Percentiles rank a stretch among this genome's conserved stretches.
These are phyloP conservation scores for Misopates orontium DNA, from an alignment of 257 asterid species.

Conservation along the genomic window DNA sequence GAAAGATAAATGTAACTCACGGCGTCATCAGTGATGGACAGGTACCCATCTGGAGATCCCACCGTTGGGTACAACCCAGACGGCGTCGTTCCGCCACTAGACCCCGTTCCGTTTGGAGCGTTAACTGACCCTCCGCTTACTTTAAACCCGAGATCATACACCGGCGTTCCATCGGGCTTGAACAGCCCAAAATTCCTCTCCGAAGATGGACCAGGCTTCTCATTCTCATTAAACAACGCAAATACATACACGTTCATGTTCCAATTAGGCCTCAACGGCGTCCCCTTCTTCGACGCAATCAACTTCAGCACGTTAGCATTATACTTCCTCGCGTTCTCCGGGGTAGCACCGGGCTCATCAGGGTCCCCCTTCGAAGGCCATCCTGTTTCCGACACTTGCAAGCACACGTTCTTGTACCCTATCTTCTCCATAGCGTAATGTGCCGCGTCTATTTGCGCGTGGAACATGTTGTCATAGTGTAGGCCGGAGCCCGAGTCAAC, in stretches of 20 bases:
- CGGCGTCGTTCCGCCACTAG: no score
- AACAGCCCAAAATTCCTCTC: slow-evolving; percentile 70
- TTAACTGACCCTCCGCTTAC: slow-evolving; percentile 22
- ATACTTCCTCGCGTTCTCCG: slow-evolving; percentile 52
- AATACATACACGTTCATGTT: slow-evolving; percentile 47
- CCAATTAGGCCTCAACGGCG: slow-evolving; percentile 57
- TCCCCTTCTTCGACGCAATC: slow-evolving; percentile 47
- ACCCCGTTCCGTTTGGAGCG: no score
- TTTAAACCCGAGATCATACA: slow-evolving; percentile 55
- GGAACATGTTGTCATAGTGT: slow-evolving; percentile 51
- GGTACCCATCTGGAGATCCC: no score
- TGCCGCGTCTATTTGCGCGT: slow-evolving; percentile 68
- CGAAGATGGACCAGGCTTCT: slow-evolving; percentile 50
- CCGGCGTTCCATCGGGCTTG: slow-evolving; percentile 50
- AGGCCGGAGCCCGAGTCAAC: slow-evolving; percentile 47
- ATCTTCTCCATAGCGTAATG: slow-evolving; percentile 44
- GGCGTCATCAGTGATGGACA: no score
- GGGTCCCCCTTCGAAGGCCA: slow-evolving; percentile 70
- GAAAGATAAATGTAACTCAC: no score
- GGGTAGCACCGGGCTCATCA: slow-evolving; percentile 50
- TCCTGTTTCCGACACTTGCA: slow-evolving; percentile 65
- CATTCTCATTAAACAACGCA: slow-evolving; percentile 60
- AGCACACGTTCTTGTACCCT: slow-evolving; percentile 43
- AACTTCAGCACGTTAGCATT: slow-evolving; percentile 40
- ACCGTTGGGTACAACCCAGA: no score